phyloP scores from a whole-genome alignment of 225 moss, liverwort and hornwort species.

The Bryum argenteum region DNA sequence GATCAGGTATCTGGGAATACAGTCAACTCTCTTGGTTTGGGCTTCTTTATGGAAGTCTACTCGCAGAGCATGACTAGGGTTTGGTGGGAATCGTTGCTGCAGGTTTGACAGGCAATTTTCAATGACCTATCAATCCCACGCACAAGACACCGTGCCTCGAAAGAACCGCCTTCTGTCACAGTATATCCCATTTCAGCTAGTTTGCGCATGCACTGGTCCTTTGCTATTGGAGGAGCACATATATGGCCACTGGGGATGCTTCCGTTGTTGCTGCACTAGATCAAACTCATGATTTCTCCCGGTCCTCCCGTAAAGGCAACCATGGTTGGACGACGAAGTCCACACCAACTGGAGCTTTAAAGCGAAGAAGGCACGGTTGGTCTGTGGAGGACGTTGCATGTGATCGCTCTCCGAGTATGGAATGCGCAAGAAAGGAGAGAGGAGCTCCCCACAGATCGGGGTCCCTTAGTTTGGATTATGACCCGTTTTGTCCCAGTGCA shows the following conservation, averaged over 20 bases:
- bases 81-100: conserved; percentile 23
- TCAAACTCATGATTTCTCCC: conserved; percentile 31
- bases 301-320: conserved; percentile 18
- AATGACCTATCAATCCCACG: conserved; percentile 36
- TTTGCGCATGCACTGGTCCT: conserved; percentile 3
- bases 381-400: conserved; percentile 20
- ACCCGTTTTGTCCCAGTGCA: conserved; percentile 32
- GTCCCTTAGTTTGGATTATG: conserved; percentile 22
- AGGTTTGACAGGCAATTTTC: conserved; percentile 12
- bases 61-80: conserved; percentile 30
- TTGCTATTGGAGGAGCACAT: conserved; percentile 12
- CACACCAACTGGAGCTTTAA: conserved; percentile 15
- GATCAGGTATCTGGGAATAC: background rate
- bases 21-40: background rate
- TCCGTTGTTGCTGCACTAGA: conserved; percentile 20
- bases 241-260: conserved; percentile 38
- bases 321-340: conserved; percentile 24
- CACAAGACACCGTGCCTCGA: conserved; percentile 26
- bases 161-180: conserved; percentile 20
- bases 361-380: conserved; percentile 31
- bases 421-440: conserved; percentile 12
- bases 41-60: conserved; percentile 17
- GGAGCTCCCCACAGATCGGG: conserved; percentile 20
- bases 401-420: conserved; percentile 14
- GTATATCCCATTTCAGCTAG: conserved; percentile 14